Conservation (phyloP, 192 early-diverging fungal species). For the Pilaira anomala region DNA sequence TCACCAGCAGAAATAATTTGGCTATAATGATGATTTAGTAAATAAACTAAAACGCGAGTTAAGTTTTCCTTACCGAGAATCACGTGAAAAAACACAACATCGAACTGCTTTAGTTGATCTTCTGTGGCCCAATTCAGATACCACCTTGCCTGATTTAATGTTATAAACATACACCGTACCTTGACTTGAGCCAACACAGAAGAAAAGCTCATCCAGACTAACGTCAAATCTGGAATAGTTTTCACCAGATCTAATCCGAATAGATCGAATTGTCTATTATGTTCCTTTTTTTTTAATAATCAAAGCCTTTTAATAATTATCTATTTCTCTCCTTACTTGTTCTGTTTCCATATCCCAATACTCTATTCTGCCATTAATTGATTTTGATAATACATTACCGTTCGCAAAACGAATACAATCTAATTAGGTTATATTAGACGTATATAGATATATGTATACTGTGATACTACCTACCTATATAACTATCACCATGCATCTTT, state of each 20-base stretch:
- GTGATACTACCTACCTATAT: constrained; percentile 20
- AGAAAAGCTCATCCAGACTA: constrained; percentile 67
- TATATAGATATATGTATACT: constrained; percentile 54
- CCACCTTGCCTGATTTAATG: constrained; percentile 59
- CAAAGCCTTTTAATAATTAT: not conserved
- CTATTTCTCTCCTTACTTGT: constrained; percentile 21
- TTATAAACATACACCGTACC: constrained; percentile 72
- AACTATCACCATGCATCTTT: constrained; percentile 36
- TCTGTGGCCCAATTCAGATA: constrained; percentile 68
- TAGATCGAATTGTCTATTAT: constrained; percentile 38
- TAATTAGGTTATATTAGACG: constrained; percentile 18
- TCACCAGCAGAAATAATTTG: constrained; percentile 72
- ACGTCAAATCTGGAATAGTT: constrained; percentile 59
- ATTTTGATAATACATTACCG: constrained; percentile 65
- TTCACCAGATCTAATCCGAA: constrained; percentile 35
- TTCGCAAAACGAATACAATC: constrained; percentile 77
- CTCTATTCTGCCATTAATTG: constrained; percentile 71
- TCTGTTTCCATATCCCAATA: constrained; percentile 64
- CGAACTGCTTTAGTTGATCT: constrained; percentile 75
- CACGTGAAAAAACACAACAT: constrained; percentile 74
- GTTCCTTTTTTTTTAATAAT: not conserved
- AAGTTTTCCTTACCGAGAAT: constrained; percentile 56
- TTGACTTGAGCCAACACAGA: constrained; percentile 71
- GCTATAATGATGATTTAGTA: constrained; percentile 21
- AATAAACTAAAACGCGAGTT: not conserved